Evolutionary conservation across 2,329 filamentous ascomycete genomes (phyloP).

Genomic region (Epichloe aotearoae): DNA sequence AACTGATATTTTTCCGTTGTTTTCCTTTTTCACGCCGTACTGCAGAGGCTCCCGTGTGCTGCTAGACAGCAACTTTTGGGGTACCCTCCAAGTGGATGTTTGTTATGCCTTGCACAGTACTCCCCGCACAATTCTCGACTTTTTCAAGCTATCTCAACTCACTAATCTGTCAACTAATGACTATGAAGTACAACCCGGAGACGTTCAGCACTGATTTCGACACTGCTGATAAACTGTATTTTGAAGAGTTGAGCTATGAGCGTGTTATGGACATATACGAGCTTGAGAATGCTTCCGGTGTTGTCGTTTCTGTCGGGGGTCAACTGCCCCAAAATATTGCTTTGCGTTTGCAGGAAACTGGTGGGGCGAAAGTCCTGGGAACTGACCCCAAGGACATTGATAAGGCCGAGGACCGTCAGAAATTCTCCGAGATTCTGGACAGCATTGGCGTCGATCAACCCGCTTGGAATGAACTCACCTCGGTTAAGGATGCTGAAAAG

Average conservation of each 20-base stretch:
- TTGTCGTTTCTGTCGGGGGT: constrained; percentile 94
- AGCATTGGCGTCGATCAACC: constrained; percentile 95
- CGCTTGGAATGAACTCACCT: constrained; percentile 94
- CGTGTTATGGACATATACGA: constrained; percentile 99
- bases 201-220: constrained; percentile 79
- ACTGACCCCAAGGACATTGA: constrained; percentile 92
- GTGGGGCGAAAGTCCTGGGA: constrained; percentile 79
- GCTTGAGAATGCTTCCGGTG: constrained; percentile 69
- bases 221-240: constrained; percentile 81
- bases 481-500: constrained; percentile 70
- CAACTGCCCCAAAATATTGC: constrained; percentile 97
- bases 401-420: constrained; percentile 94
- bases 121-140: too few relatives aligned
- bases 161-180: constrained; percentile 1
- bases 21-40: not conserved
- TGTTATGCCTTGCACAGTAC: too few relatives aligned
- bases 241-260: constrained; percentile 93
- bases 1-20: not conserved
- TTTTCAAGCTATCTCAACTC: not conserved
- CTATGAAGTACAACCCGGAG: constrained; percentile 55
- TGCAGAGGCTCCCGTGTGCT: not conserved
- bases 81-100: too few relatives aligned
- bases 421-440: constrained; percentile 95
- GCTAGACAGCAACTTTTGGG: not conserved
- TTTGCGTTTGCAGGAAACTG: constrained; percentile 80